A percentile compares a stretch with the other conserved stretches of the same genome.
Evolutionary conservation across 1,284 basidiomycete genomes (phyloP).

Genomic region (Ganoderma meredithae): DNA sequence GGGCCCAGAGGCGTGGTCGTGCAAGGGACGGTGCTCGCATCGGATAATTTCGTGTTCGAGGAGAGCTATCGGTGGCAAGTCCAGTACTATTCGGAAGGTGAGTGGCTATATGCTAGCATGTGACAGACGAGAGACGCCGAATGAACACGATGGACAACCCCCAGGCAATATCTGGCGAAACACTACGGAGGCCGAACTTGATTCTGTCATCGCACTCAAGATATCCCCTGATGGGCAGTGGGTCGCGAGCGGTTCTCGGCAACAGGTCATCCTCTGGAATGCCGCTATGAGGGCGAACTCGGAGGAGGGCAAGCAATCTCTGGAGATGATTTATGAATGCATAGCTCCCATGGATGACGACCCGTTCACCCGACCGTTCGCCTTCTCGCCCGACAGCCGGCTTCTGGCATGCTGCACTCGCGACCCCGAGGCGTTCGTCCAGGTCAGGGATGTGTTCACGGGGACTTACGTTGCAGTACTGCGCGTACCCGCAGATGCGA

Average conservation of each 20-base stretch:
- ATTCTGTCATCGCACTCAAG: not conserved
- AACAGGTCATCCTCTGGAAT: not conserved
- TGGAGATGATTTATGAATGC: not conserved
- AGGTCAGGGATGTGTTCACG: not conserved
- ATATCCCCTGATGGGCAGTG: not conserved
- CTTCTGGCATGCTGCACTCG: not conserved
- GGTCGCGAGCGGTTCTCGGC: not conserved
- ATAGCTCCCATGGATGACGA: constrained; percentile 1
- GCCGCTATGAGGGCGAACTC: not conserved
- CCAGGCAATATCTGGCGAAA: not conserved
- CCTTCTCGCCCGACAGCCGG: constrained; percentile 1
- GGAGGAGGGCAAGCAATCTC: not conserved
- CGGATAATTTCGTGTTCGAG: not conserved
- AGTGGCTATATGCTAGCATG: not conserved
- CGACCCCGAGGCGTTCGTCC: not conserved
- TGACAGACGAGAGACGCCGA: not conserved
- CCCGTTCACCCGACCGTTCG: not conserved
- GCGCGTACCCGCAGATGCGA: not conserved
- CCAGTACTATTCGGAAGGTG: constrained; percentile 2
- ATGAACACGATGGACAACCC: not conserved
- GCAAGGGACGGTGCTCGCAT: not conserved
- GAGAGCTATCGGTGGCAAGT: not conserved
- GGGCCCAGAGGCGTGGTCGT: not conserved
- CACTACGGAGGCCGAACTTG: not conserved
- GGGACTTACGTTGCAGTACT: not conserved